Evolutionary conservation across 2,329 filamentous ascomycete species (phyloP), one percentile per base, ranked within the genome.

Genomic region (Scytalidium sp.): DNA sequence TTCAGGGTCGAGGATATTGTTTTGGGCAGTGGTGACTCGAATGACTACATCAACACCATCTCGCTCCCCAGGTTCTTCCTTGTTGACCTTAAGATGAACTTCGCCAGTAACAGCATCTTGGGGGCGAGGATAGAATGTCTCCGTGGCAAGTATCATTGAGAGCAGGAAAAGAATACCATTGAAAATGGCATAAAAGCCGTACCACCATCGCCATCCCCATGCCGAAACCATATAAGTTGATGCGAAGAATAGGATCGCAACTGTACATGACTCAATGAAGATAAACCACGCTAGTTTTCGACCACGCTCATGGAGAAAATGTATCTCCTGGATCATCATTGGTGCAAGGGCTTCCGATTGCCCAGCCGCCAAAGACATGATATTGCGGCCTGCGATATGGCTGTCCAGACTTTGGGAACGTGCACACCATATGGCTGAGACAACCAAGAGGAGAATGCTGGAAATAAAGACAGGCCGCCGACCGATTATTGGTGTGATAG

Each of bases 401-500:
- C 54, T 50, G 5, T 55, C 45, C 22, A 58, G 58, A 1, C 43
- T 54, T 23, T 56, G 57, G 3, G 60, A 49, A 29, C 56, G 54
- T 2, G 59, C 62, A 21, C 59, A 60, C 4, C 59, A 57, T 15
- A 67, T 50, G 3, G 56, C 56, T 13, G 58, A 54, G 8, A 56
- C 53, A 23, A 67, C 56, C 22, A 65, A 51, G 2, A 68, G 43
- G 3, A 62, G 43, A 27, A 56, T 56, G 2, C 64, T 65, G 8
- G 53, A 49, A 3, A 68, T 56, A 23, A 64, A 63, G 5, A 69
- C 58, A 2, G 63, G 59, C 3, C 64, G 61, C 2, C 66, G 61
- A 25, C 67, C 65, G 21, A 69, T 54, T 6, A 63, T 59, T 13
- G 63, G 52, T 6, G 63, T 59, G n/a, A 69, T 49, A 5, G 67